Conservation (phyloP, 345 rosid species). For the Aquilaria yunnanensis region DNA sequence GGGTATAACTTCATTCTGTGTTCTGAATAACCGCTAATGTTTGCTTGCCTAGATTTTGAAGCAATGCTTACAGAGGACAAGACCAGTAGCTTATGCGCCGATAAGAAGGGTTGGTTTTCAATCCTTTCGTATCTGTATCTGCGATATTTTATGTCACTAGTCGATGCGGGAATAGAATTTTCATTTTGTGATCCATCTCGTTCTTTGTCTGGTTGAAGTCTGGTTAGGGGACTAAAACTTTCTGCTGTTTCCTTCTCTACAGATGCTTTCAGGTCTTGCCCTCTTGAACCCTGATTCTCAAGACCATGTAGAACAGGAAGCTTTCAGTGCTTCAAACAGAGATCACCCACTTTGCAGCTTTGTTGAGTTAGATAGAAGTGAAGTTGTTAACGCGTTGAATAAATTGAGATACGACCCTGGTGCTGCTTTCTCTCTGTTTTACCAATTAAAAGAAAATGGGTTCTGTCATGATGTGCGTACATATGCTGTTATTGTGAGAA, state of each 20-base stretch:
- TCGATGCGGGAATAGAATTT: neutral
- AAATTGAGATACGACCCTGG: constrained; percentile 34
- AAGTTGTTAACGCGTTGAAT: constrained; percentile 28
- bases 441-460: constrained; percentile 28
- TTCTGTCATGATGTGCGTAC: constrained; percentile 35
- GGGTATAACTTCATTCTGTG: too few relatives aligned
- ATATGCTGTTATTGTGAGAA: constrained; percentile 36
- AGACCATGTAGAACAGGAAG: constrained; percentile 15
- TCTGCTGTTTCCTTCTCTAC: neutral
- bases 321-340: constrained; percentile 2
- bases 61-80: constrained; percentile 1
- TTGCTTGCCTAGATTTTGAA: constrained; percentile 8
- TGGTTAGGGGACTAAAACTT: neutral
- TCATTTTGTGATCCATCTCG: neutral
- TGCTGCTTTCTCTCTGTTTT: constrained; percentile 39
- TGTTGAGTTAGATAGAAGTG: constrained; percentile 22
- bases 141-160: neutral
- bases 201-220: neutral
- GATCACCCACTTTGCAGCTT: constrained; percentile 6
- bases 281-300: constrained; percentile 17
- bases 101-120: neutral
- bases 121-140: neutral
- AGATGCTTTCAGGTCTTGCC: constrained; percentile 17
- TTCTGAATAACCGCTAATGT: neutral
- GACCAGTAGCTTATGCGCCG: neutral